Conservation (phyloP, 1,139 yeast species). For the Kazachstania sp. region DNA sequence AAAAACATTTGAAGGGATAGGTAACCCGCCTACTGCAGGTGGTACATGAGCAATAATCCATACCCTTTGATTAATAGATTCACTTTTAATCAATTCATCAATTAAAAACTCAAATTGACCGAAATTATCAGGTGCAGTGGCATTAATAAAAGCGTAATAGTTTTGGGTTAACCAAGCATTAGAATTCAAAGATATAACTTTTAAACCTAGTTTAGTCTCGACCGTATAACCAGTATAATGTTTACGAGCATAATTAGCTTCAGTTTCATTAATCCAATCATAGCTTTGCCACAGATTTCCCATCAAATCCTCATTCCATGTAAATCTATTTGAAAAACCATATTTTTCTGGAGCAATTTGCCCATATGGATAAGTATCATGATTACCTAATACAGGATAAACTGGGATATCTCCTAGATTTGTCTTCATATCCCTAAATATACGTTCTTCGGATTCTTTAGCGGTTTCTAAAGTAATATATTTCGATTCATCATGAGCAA, state of each 20-base stretch:
- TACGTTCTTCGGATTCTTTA: not conserved
- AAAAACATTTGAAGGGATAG: not conserved
- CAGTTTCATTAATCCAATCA: not conserved
- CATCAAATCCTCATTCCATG: not conserved
- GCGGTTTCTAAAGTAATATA: not conserved
- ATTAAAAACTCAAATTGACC: not conserved
- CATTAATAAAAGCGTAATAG: not conserved
- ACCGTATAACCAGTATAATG: not conserved
- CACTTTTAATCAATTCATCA: not conserved
- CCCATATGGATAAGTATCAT: not conserved
- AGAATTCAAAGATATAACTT: not conserved
- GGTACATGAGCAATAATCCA: constrained; percentile 1
- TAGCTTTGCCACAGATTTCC: not conserved
- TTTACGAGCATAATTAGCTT: not conserved
- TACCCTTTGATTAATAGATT: not conserved
- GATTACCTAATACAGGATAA: not conserved
- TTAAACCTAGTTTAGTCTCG: not conserved
- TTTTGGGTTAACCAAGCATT: not conserved
- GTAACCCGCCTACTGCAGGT: not conserved
- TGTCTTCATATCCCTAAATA: not conserved
- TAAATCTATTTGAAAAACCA: not conserved
- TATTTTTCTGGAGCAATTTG: not conserved
- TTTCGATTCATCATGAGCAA: not conserved
- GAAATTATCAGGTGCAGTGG: not conserved
- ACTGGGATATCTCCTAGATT: not conserved